Conservation (phyloP, 1,284 basidiomycete genomes). For the Tylopilus sp. region DNA sequence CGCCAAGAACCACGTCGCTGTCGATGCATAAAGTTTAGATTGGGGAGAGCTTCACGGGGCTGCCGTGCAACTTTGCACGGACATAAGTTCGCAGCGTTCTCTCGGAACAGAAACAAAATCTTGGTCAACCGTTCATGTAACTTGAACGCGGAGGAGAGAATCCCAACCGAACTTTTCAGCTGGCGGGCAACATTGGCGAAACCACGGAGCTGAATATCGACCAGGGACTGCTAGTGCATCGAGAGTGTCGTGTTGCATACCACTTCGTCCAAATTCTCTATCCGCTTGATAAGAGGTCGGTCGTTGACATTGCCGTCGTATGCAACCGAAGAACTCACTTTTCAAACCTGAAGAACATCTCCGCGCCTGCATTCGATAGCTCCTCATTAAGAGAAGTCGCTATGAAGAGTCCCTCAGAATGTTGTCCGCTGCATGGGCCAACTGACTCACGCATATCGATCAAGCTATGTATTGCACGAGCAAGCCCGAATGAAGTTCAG, state of each 20-base stretch:
- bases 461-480: conserved; percentile 58
- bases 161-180: conserved; percentile 35
- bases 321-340: conserved; percentile 21
- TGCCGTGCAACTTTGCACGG: conserved; percentile 34
- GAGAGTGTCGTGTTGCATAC: conserved; percentile 10
- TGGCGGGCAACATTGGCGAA: conserved; percentile 37
- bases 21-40: conserved; percentile 38
- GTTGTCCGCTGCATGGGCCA: conserved; percentile 1
- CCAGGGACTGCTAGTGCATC: conserved; percentile 13
- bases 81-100: conserved; percentile 33
- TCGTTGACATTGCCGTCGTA: not conserved
- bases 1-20: conserved; percentile 32
- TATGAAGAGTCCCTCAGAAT: conserved; percentile 12
- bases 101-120: conserved; percentile 34
- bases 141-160: conserved; percentile 35
- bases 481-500: no score
- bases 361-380: conserved; percentile 34
- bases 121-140: conserved; percentile 36
- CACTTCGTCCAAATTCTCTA: conserved; percentile 36
- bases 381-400: conserved; percentile 35
- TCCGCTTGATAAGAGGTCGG: conserved; percentile 21
- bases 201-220: conserved; percentile 26
- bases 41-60: conserved; percentile 32
- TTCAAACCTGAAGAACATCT: conserved; percentile 31
- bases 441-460: conserved; percentile 52